phyloP scores from a whole-genome alignment of 192 early-diverging fungal genomes.

The Obelidium mucronatum region DNA sequence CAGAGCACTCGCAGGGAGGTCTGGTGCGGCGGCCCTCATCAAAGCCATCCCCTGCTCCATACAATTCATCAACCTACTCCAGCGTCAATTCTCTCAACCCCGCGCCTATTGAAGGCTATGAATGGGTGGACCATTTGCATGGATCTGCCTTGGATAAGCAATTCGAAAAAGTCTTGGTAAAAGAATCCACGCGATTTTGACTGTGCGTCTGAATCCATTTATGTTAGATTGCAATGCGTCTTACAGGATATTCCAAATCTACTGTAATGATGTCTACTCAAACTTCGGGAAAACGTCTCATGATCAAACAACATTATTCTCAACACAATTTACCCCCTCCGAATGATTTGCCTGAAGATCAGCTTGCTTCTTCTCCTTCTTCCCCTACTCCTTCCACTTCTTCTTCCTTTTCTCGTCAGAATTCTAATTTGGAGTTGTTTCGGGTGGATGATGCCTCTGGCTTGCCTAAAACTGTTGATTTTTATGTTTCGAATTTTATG shows the following conservation, averaged over 20 bases:
- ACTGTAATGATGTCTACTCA: conserved; percentile 19
- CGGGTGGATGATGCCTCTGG: background rate
- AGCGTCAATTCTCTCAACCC: background rate
- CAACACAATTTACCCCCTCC: conserved; percentile 13
- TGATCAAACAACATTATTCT: background rate
- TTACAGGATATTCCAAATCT: conserved; percentile 23
- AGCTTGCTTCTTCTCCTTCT: background rate
- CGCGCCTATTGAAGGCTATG: background rate
- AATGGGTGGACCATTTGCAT: conserved; percentile 15
- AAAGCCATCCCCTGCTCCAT: background rate
- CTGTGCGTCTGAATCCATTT: background rate
- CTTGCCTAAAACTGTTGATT: conserved; percentile 12
- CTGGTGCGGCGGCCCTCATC: background rate
- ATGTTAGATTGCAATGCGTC: conserved; percentile 10
- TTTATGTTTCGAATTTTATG: conserved; percentile 14
- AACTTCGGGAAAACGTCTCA: background rate
- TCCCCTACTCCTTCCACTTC: background rate
- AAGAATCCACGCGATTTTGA: background rate
- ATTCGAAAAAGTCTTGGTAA: conserved; percentile 21
- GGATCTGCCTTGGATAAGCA: conserved; percentile 18
- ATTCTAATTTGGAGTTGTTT: background rate
- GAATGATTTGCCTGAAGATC: background rate
- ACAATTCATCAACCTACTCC: background rate
- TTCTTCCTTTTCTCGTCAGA: background rate
- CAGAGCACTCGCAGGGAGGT: background rate